Evolutionary conservation across 2,329 filamentous ascomycete genomes (phyloP).

Genomic region (Trichoderma sp.): DNA sequence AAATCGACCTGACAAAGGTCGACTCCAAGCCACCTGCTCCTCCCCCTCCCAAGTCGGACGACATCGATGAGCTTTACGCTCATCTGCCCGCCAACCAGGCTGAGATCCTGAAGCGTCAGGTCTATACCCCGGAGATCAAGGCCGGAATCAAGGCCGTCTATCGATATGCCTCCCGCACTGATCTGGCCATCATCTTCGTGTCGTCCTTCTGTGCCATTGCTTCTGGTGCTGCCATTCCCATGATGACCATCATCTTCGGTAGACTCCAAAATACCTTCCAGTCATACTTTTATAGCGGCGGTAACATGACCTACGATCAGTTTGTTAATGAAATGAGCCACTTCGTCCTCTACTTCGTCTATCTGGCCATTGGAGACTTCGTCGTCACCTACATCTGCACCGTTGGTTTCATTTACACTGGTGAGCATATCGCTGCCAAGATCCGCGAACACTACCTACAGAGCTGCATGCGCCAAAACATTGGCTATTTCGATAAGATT

Average conservation of each 20-base stretch:
- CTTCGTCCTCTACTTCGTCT: constrained; percentile 79
- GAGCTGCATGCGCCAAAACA: constrained; percentile 83
- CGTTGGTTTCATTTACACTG: constrained; percentile 85
- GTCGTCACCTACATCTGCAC: constrained; percentile 75
- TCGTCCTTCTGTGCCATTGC: constrained; percentile 64
- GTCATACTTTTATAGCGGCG: constrained; percentile 38
- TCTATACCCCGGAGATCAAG: constrained; percentile 62
- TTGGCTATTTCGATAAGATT: constrained; percentile 89
- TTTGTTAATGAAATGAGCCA: constrained; percentile 61
- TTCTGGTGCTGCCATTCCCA: constrained; percentile 70
- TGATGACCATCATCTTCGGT: constrained; percentile 83
- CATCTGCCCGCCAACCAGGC: constrained; percentile 67
- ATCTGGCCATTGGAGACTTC: constrained; percentile 80
- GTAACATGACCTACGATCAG: constrained; percentile 43
- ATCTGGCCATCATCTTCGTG: constrained; percentile 62
- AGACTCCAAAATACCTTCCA: constrained; percentile 71
- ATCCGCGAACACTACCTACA: constrained; percentile 81
- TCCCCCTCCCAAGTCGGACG: constrained; percentile 30
- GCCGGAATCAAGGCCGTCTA: constrained; percentile 64
- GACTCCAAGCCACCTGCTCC: constrained; percentile 15
- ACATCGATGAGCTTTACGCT: constrained; percentile 53
- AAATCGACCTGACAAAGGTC: constrained; percentile 11
- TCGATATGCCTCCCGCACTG: constrained; percentile 66
- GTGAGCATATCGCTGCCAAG: constrained; percentile 75
- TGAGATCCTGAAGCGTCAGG: constrained; percentile 65